Base-by-base conservation (phyloP, 768 basidiomycete species). In the Serendipita indica region DNA sequence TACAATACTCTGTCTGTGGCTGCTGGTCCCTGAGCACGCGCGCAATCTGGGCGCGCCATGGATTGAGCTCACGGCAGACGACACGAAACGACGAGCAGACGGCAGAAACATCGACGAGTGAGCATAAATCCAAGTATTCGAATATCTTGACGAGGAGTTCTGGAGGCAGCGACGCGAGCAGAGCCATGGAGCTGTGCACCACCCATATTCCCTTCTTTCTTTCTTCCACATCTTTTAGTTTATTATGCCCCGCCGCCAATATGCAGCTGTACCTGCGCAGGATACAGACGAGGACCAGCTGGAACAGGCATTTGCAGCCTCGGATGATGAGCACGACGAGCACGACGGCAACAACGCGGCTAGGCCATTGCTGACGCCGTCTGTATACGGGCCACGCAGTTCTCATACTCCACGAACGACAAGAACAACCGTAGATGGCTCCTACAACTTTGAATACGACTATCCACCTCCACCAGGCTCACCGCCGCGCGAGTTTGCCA, bases 401-500 rank as follows among this genome's bases (percentile, higher is more conserved):
- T 54, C 49, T 25, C 22, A 28, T n/a, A 54, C 49, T 20, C 49
- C 49, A 20, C n/a, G 22, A 28, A 54, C 25, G n/a, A 41, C 39
- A n/a, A 49, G 28, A 37, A 58, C 39, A 18, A 57, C 65, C 13
- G 66, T 73, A 27, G 74, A 78, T 12, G 49, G 77, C 25, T 69
- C 72, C 1, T 88, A 88, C 70, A 84, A 90, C 68, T 91, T 90
- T 67, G 89, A 91, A 68, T 86, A 84, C 66, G 83, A 85, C 62
- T 75, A 73, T 33, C 18, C 16, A 10, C 86, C 86, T 1, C 88
- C 88, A 1, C 86, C 88, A 3, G 87, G 87, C 33, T 86, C 85
- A 0, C 87, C 88, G 0, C 86, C 87, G 1, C 69, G 72, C 0
- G 64, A 77, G 0, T 61, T 69, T 49, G 83, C 83, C 3, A 71